These are phyloP conservation scores for Larix kaempferi DNA, from an alignment of 75 land plant species.

Conservation along the genomic window DNA sequence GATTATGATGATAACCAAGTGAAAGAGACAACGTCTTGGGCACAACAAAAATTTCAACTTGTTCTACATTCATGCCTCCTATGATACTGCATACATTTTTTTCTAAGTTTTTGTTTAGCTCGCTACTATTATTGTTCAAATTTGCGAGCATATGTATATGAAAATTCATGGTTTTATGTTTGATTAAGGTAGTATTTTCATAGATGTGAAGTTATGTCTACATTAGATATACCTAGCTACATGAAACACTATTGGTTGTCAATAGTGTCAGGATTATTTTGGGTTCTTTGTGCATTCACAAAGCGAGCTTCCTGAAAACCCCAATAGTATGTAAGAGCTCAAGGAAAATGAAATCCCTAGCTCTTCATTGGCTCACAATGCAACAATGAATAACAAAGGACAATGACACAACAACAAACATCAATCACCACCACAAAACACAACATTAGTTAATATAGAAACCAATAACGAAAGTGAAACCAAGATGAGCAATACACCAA, in stretches of 20 bases:
- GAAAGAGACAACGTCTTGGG: constrained; percentile 82
- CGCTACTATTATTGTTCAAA: constrained; percentile 6
- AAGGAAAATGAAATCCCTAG: no score
- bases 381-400: no score
- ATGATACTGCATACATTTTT: background rate
- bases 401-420: no score
- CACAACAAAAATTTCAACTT: constrained; percentile 46
- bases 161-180: background rate
- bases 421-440: no score
- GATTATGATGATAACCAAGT: constrained; percentile 57
- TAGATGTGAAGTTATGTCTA: background rate
- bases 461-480: no score
- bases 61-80: constrained; percentile 21
- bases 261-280: constrained; percentile 5
- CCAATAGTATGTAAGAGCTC: no score
- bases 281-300: constrained; percentile 9
- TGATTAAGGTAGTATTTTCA: background rate
- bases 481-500: no score
- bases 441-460: no score
- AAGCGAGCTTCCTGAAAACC: no score
- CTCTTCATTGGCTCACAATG: no score
- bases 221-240: constrained; percentile 1
- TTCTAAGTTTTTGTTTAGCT: background rate
- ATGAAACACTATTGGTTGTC: constrained; percentile 4
- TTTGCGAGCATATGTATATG: background rate